Evolutionary conservation across 2,329 filamentous ascomycete species (phyloP).

Genomic region (Exserohilum rostratum): DNA sequence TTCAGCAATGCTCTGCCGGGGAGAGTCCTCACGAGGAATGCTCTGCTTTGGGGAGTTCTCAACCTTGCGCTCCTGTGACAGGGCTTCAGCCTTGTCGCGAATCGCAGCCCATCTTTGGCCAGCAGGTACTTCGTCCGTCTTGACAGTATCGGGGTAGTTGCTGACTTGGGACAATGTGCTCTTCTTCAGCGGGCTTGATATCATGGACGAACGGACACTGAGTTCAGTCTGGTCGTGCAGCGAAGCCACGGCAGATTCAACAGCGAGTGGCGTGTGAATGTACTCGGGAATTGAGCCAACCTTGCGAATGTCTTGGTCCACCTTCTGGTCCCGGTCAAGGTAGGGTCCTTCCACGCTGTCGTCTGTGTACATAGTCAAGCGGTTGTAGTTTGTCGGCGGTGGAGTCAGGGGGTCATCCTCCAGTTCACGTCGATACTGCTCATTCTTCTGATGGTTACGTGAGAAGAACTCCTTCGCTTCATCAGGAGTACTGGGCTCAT

Average conservation of each 20-base stretch:
- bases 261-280: slow-evolving; percentile 71
- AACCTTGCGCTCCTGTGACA: slow-evolving; percentile 37
- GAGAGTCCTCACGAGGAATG: slow-evolving; percentile 57
- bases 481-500: slow-evolving; percentile 40
- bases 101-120: slow-evolving; percentile 48
- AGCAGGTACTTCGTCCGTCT: slow-evolving; percentile 35
- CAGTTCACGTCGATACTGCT: slow-evolving; percentile 57
- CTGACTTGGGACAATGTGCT: slow-evolving; percentile 35
- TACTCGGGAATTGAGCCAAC: slow-evolving; percentile 77
- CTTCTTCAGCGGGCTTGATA: slow-evolving; percentile 31
- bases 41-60: slow-evolving; percentile 62
- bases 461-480: slow-evolving; percentile 59
- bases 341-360: slow-evolving; percentile 59
- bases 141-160: slow-evolving; percentile 26
- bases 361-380: slow-evolving; percentile 59
- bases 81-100: slow-evolving; percentile 50
- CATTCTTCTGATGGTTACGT: slow-evolving; percentile 64
- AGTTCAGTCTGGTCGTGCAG: slow-evolving; percentile 83
- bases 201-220: slow-evolving; percentile 53
- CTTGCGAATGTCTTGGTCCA: slow-evolving; percentile 71
- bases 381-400: slow-evolving; percentile 58
- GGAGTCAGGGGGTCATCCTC: slow-evolving; percentile 53
- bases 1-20: slow-evolving; percentile 60
- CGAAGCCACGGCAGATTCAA: slow-evolving; percentile 91
- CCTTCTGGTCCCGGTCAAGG: slow-evolving; percentile 58